Base-by-base conservation (phyloP, 1,139 yeast species). In the Waltiozyma sp. region DNA sequence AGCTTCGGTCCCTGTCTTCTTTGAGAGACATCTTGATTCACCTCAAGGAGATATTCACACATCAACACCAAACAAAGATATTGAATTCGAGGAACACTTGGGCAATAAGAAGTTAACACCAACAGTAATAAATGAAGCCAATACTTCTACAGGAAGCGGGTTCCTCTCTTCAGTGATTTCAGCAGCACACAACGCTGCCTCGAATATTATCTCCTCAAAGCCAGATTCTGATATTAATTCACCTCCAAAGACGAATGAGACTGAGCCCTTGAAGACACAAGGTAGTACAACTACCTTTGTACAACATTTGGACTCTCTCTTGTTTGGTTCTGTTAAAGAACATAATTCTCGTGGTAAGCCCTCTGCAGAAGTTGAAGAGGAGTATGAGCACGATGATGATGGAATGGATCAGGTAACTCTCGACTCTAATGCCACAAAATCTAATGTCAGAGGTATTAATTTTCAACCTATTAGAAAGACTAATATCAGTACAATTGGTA, bases 401-500 rank as follows among this genome's bases (percentile, higher is more conserved):
- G 37, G 8, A 23, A 38, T 38, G 6, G 43, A 41, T 6, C 42
- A 44, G 13, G 42, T 28, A 2, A 43, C 44, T 16, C 43, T 44
- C 2, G 19, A 28, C 0, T 38, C 43, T 1, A 42, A 40, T 4
- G 35, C 16, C 8, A 41, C 45, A 36, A 47, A 28, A 39, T 45
- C 45, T 8, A 41, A 40, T 21, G 54, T 47, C 19, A 48, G 45
- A 28, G 57, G 50, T 19, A 72, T 74, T 18, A 75, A 70, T 41
- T 83, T 84, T 52, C 75, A 72, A 49, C 77, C 89, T 0, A 60
- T 82, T 1, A 65, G 79, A 37, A 69, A 73, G 47, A 66, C 77
- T 34, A 72, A 83, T 0, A 57, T 81, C 21, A 69, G 73, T 34
- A 77, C 93, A 0, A 59, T 86, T 50, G 95, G 95, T 1, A 68